Base-by-base conservation (phyloP, 2,329 filamentous ascomycete species). In the Sordariomycetes sp. region DNA sequence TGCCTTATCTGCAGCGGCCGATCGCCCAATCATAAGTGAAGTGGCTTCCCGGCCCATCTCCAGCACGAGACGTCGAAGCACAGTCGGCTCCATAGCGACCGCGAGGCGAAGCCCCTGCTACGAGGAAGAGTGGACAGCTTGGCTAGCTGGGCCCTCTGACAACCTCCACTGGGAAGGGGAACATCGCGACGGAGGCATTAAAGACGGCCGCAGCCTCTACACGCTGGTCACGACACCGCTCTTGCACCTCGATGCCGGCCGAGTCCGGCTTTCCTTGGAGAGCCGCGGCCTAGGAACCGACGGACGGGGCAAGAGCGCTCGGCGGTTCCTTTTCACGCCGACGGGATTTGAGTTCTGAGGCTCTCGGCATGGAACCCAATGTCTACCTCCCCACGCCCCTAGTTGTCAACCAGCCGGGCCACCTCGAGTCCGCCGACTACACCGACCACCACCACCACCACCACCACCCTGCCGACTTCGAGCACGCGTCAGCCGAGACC, bases 401-500 rank as follows among this genome's bases (percentile, higher is more conserved):
- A 59, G 50, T 40, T 8, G 25, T 18, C 25, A 54, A 59, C 48
- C 53, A n/a, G 60, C 28, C 48, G 28, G 35, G 22, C 46, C 4
- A 50, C n/a, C 16, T n/a, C 55, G 56, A 53, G 35, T 46, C 37
- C 43, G 35, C 58, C 58, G 46, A 57, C 54, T 28, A 46, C 40
- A 18, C 5, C 16, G 40, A 46, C 16, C 16, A 55, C 52, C 28
- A 55, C 54, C 28, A 54, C 43, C 34, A 46, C 16, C 16, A 55
- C 52, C 28, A 55, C 54, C 28, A 54, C 43, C 34, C 20, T 48
- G 28, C 40, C 40, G 51, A 34, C 55, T 32, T 55, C 60, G 60
- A 62, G 53, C 54, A 60, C 58, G 60, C 65, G 57, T 60, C 59
- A 53, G 50, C 59, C 57, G 64, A 61, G 37, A 48, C 55, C 54